Base-by-base conservation (phyloP, 345 rosid genomes). In the Arabis hirsuta region DNA sequence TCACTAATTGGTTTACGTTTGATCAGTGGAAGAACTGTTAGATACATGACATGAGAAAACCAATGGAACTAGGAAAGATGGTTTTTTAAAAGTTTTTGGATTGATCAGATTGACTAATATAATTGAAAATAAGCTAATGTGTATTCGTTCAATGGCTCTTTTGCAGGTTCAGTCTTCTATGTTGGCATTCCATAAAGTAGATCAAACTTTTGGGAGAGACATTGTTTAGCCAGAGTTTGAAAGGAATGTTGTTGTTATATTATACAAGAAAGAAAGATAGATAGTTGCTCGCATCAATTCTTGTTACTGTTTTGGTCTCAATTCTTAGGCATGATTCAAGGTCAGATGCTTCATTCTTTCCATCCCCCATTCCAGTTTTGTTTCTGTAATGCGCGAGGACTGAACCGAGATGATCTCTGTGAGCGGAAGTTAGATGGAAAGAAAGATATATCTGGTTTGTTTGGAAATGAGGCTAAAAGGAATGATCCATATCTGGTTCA, bases 171-270 rank as follows among this genome's bases (percentile, higher is more conserved):
- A 44, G 14, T 55, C 65, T 11, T 55, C 64, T 14, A 63, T 55
- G 77, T 47, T 73, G 36, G 59, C 72, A 39, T 73, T 65, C 59
- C 50, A 72, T 72, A 64, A 65, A 56, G 52, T 65, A 57, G 77
- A 48, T 26, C 19, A 73, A 19, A 47, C 59, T 58, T 62, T n/a
- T 52, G 73, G 73, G 34, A 74, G 62, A 58, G 24, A 66, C 59
- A 24, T 48, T 41, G 44, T 66, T 48, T 74, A 74, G 65, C 46
- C 4, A 31, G 65, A 44, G 70, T 55, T 24, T 14, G 12, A 43
- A 58, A 66, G 61, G 31, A 73, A 50, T 50, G 72, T 41, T 73
- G 72, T 48, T 73, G 54, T 73, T 58, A 66, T 55, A 55, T 22
- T 24, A 64, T 50, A 65, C 59, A n/a, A 72, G 70, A 54, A 53